Conservation (phyloP, 768 basidiomycete species). For the Kwoniella bestiolae region DNA sequence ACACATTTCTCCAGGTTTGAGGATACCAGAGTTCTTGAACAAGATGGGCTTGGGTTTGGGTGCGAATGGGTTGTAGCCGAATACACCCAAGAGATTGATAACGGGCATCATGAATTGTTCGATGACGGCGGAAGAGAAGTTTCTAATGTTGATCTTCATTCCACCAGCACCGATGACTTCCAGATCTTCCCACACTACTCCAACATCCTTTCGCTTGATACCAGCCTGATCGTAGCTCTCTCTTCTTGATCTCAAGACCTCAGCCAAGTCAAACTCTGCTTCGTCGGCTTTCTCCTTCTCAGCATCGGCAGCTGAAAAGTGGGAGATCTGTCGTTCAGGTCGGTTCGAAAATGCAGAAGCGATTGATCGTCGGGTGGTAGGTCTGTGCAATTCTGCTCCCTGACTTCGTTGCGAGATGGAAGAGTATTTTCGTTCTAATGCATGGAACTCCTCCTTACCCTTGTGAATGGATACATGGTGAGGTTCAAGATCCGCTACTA, state of each 20-base stretch:
- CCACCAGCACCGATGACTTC: conserved; percentile 59
- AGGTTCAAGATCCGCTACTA: conserved; percentile 44
- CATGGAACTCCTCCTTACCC: conserved; percentile 46
- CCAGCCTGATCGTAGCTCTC: conserved; percentile 53
- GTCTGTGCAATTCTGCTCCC: conserved; percentile 34
- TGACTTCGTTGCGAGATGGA: conserved; percentile 42
- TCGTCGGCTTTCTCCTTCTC: conserved; percentile 49
- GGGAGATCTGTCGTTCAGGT: conserved; percentile 15
- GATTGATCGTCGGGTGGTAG: conserved; percentile 27
- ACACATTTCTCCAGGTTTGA: conserved; percentile 69
- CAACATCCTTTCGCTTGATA: conserved; percentile 59
- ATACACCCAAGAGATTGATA: conserved; percentile 64
- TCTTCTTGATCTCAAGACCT: conserved; percentile 40
- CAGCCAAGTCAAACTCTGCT: conserved; percentile 58
- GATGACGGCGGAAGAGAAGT: conserved; percentile 59
- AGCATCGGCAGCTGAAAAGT: conserved; percentile 32
- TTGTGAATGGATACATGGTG: conserved; percentile 39
- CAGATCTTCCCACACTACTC: conserved; percentile 53
- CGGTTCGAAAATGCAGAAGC: conserved; percentile 9
- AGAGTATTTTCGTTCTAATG: conserved; percentile 46
- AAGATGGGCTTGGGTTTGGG: conserved; percentile 65
- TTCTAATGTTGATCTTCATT: conserved; percentile 59
- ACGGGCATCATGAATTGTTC: conserved; percentile 65
- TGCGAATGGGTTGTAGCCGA: conserved; percentile 63
- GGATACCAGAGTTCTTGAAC: conserved; percentile 64